Evolutionary conservation across 352 stramenopile species (phyloP).

Genomic region (Paralagenidium karlingii): DNA sequence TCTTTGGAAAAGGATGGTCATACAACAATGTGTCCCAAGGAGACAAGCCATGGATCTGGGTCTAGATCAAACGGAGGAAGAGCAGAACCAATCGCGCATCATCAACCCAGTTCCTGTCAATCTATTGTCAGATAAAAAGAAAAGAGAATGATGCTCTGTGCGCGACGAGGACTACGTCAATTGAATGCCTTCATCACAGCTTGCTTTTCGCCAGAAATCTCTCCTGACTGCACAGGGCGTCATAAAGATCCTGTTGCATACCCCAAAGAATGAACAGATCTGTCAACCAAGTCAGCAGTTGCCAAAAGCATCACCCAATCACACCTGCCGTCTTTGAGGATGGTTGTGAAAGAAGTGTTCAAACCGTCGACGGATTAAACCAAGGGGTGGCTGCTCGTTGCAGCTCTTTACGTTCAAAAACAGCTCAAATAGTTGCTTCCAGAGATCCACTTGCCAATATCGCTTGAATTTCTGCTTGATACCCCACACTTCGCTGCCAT

Average conservation of each 20-base stretch:
- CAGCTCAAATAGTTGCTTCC: constrained; percentile 48
- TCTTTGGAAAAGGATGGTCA: constrained; percentile 38
- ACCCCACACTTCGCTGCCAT: constrained; percentile 18
- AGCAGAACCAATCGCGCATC: no score
- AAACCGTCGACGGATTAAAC: constrained; percentile 20
- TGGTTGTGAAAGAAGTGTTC: constrained; percentile 30
- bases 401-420: constrained; percentile 67
- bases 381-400: constrained; percentile 43
- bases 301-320: neutral
- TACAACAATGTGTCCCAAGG: constrained; percentile 38
- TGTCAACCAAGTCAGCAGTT: neutral
- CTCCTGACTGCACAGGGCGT: constrained; percentile 38
- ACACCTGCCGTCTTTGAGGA: neutral
- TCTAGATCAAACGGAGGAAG: no score
- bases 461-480: constrained; percentile 53
- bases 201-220: constrained; percentile 22
- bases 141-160: neutral
- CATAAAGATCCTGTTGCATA: constrained; percentile 30
- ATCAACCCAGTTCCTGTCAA: no score
- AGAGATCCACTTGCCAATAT: constrained; percentile 72
- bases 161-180: no score
- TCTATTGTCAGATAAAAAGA: no score
- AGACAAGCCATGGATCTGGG: no score
- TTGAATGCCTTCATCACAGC: constrained; percentile 10
- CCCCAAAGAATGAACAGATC: neutral